Evolutionary conservation across 495 filamentous ascomycete species (phyloP).

Genomic region (Penicillium cosmopolitanum): DNA sequence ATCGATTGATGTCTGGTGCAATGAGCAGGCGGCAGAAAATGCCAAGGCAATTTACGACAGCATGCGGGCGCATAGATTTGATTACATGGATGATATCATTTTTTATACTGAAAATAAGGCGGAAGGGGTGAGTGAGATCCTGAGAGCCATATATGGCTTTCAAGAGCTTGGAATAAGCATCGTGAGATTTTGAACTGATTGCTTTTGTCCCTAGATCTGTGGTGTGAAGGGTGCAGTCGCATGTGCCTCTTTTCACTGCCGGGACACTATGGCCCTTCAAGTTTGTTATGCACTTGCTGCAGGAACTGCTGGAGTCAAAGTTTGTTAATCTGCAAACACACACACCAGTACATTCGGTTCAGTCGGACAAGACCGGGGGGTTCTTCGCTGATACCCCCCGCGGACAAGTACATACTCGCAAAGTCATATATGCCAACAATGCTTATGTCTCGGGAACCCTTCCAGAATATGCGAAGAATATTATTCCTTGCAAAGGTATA

Average conservation of each 20-base stretch:
- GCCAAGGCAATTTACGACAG: slow-evolving; percentile 36
- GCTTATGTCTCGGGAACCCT: slow-evolving; percentile 67
- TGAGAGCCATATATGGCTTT: neutral
- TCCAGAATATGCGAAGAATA: slow-evolving; percentile 57
- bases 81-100: slow-evolving; percentile 37
- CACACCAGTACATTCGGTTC: slow-evolving; percentile 55
- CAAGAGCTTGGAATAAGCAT: neutral
- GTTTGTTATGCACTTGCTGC: slow-evolving; percentile 62
- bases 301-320: slow-evolving; percentile 47
- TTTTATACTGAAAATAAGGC: slow-evolving; percentile 32
- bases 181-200: neutral
- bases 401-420: slow-evolving; percentile 53
- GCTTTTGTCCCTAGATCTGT: slow-evolving; percentile 18
- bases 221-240: slow-evolving; percentile 39
- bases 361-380: slow-evolving; percentile 24
- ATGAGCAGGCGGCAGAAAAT: slow-evolving; percentile 32
- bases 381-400: slow-evolving; percentile 59
- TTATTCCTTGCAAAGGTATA: slow-evolving; percentile 61
- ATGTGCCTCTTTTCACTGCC: slow-evolving; percentile 43
- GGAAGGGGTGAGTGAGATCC: slow-evolving; percentile 29
- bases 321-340: slow-evolving; percentile 65
- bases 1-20: slow-evolving; percentile 42
- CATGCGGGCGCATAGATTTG: slow-evolving; percentile 26
- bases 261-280: slow-evolving; percentile 68
- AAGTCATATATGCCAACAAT: slow-evolving; percentile 72